phyloP scores from a whole-genome alignment of 2,329 filamentous ascomycete genomes.

The Cladosporium sp. region DNA sequence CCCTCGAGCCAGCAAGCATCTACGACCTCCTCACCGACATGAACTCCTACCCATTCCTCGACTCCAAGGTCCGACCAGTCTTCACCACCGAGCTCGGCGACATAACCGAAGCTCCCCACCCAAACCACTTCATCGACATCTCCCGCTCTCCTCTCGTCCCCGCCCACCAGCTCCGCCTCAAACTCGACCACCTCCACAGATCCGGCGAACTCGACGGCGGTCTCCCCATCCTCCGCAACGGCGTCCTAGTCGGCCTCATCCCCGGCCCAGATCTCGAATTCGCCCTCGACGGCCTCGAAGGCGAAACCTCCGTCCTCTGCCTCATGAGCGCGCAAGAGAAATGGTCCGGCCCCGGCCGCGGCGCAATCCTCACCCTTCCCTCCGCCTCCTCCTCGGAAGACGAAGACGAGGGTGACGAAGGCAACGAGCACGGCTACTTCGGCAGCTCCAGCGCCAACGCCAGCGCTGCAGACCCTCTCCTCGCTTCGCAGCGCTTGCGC shows the following conservation, averaged over 20 bases:
- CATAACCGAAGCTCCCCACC: constrained; percentile 74
- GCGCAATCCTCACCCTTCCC: constrained; percentile 9
- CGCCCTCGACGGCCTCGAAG: constrained; percentile 75
- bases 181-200: constrained; percentile 78
- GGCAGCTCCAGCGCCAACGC: neutral
- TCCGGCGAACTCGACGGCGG: constrained; percentile 91
- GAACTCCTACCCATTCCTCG: constrained; percentile 97
- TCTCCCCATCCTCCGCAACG: constrained; percentile 78
- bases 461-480: constrained; percentile 65
- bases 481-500: constrained; percentile 56
- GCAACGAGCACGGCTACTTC: constrained; percentile 70
- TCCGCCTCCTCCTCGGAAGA: constrained; percentile 55
- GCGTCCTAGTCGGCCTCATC: constrained; percentile 82
- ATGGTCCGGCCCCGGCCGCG: constrained; percentile 22
- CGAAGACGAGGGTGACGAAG: constrained; percentile 63
- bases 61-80: constrained; percentile 89
- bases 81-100: constrained; percentile 88
- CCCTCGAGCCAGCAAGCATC: constrained; percentile 89
- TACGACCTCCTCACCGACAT: constrained; percentile 95
- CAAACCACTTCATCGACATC: constrained; percentile 83
- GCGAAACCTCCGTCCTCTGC: constrained; percentile 74
- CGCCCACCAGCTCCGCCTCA: constrained; percentile 72
- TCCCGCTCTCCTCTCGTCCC: constrained; percentile 77
- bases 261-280: constrained; percentile 93
- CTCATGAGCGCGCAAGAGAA: constrained; percentile 70